Conservation (phyloP, 202 grass and related monocot species). For the Bolboschoenoplectus hybrid region DNA sequence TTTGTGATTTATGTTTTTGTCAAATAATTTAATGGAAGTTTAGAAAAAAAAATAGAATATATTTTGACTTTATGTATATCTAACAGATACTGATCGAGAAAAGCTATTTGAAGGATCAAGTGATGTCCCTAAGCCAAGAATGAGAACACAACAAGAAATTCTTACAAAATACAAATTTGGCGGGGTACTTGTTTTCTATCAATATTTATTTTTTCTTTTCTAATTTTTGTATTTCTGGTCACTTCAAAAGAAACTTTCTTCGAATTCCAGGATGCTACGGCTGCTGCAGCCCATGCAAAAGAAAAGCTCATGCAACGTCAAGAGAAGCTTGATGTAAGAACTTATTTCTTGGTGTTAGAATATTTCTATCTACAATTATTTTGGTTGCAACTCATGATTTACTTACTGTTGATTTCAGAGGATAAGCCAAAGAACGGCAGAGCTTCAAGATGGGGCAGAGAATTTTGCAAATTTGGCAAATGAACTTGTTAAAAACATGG, state of each 20-base stretch:
- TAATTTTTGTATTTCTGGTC: slow-evolving; percentile 1
- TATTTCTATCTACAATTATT: neutral
- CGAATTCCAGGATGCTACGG: slow-evolving; percentile 63
- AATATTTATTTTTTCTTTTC: neutral
- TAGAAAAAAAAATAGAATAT: neutral
- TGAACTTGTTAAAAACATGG: slow-evolving; percentile 70
- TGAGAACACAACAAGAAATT: slow-evolving; percentile 85
- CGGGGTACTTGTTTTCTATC: slow-evolving; percentile 51
- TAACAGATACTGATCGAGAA: slow-evolving; percentile 52
- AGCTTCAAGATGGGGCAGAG: slow-evolving; percentile 75
- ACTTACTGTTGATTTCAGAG: slow-evolving; percentile 46
- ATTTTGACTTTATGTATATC: slow-evolving; percentile 10
- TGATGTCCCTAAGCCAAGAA: slow-evolving; percentile 61
- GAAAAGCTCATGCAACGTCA: slow-evolving; percentile 81
- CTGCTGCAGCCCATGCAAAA: slow-evolving; percentile 76
- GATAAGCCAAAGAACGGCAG: slow-evolving; percentile 65
- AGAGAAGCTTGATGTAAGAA: slow-evolving; percentile 83
- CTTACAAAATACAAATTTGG: slow-evolving; percentile 87
- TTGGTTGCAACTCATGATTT: neutral
- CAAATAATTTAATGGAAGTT: slow-evolving; percentile 19
- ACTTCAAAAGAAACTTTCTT: neutral
- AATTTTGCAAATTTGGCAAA: slow-evolving; percentile 71
- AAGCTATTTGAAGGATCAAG: slow-evolving; percentile 63
- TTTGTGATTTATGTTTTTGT: neutral
- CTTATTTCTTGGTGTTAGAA: slow-evolving; percentile 1